These are phyloP conservation scores for Golubevia sp. DNA, from an alignment of 1,284 basidiomycete genomes.

Conservation along the genomic window DNA sequence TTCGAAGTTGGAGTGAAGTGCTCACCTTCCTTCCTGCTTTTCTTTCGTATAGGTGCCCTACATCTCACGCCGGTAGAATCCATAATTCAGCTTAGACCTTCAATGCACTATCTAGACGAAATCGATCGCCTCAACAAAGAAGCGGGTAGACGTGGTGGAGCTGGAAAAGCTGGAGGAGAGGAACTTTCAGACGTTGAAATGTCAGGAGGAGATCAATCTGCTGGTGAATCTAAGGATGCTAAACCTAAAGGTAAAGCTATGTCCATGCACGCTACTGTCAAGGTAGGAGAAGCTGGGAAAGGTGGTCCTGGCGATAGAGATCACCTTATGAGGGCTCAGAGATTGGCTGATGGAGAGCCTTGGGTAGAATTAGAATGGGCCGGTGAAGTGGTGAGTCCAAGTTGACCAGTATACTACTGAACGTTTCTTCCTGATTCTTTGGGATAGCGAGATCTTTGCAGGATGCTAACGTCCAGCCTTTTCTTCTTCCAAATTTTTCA, in stretches of 20 bases:
- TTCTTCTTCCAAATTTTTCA: neutral
- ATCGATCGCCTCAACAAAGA: neutral
- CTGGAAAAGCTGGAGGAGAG: neutral
- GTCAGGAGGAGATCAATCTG: too few species aligned
- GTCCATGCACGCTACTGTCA: too few species aligned
- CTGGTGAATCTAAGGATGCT: too few species aligned
- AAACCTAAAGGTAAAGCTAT: too few species aligned
- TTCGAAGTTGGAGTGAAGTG: too few species aligned
- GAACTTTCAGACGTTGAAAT: neutral
- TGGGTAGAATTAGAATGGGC: slow-evolving; percentile 57
- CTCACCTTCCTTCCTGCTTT: neutral
- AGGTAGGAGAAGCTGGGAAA: neutral
- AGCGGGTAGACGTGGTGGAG: neutral
- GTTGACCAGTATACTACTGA: neutral
- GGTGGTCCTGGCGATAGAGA: slow-evolving; percentile 13
- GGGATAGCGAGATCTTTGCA: too few species aligned
- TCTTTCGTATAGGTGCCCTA: slow-evolving; percentile 22
- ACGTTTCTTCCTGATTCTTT: neutral
- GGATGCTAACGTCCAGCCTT: too few species aligned
- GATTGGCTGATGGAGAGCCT: slow-evolving; percentile 53
- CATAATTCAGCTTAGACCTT: slow-evolving; percentile 50
- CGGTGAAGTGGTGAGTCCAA: slow-evolving; percentile 19
- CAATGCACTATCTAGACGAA: slow-evolving; percentile 56
- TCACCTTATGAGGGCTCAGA: slow-evolving; percentile 36
- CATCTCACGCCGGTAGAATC: slow-evolving; percentile 49